Base-by-base conservation (phyloP, 2,329 filamentous ascomycete species). In the Chrysosphaeria jannelii region DNA sequence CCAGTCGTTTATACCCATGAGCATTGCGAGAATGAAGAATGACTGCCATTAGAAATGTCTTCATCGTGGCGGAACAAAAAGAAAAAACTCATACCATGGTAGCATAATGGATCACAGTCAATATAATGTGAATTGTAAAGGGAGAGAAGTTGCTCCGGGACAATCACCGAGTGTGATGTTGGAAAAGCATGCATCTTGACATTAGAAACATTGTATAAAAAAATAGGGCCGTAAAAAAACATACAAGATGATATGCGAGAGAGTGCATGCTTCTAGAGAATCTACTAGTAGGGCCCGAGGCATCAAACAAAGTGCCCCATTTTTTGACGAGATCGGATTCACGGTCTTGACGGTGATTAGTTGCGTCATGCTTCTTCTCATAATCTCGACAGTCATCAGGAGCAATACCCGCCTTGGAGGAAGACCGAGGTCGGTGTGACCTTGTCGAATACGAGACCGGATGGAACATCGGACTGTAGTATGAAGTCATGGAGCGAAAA, bases 261-360 rank as follows among this genome's bases (percentile, higher is more conserved):
- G 72, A 72, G 26, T 63, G 52, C 23, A 88, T 45, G 19, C 85
- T 63, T 31, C 78, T 59, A 1, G 58, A 57, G 10, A 81, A 50
- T 24, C 72, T 53, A 22, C 51, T 42, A 0, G 74, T 79, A 1
- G 71, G 52, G 0, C 66, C 69, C 14, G 63, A 50, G 3, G 51
- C 46, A 22, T 70, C 62, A 36, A 88, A 88, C 3, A 89, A 41
- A 7, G 50, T 51, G 5, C 72, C 69, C 76, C 76, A 89, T 36
- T 26, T 30, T 13, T 26, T 26, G 1, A 33, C 30, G 0, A 26
- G 8, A 2, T 28, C 29, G 17, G 28, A 9, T 13, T 31, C 28
- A 18, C 7, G 16, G 16, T 7, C 16, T 18, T 18, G 16, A n/a
- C 7, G 7, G 16, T 7, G 7, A 18, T 7, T 18, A n/a, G 16